These are phyloP conservation scores for Lepiota brunneoincarnata DNA, from an alignment of 768 basidiomycete genomes.

Conservation along the genomic window DNA sequence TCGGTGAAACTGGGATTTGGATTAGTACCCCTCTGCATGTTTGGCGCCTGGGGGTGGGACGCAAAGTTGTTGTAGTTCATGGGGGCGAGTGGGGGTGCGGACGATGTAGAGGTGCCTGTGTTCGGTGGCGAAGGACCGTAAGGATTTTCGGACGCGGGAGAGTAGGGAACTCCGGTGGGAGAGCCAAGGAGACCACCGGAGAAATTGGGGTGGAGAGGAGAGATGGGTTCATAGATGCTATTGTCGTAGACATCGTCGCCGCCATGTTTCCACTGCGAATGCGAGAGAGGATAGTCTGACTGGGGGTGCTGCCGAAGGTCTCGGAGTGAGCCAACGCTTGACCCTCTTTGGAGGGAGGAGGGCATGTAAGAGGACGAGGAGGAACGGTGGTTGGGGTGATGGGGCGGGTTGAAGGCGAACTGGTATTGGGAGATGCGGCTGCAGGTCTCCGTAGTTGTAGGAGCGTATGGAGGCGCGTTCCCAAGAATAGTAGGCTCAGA, in stretches of 20 bases:
- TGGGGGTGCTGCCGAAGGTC: conserved; percentile 40
- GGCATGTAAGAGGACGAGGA: conserved; percentile 36
- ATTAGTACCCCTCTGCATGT: conserved; percentile 27
- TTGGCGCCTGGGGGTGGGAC: conserved; percentile 26
- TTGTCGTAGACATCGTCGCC: conserved; percentile 29
- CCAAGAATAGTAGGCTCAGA: conserved; percentile 58
- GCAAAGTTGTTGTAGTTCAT: conserved; percentile 20
- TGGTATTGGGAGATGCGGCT: conserved; percentile 30
- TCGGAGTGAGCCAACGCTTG: conserved; percentile 42
- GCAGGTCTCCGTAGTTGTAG: conserved; percentile 28
- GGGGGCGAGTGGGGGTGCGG: conserved; percentile 36
- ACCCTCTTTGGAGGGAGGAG: conserved; percentile 44
- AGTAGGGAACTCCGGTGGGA: conserved; percentile 40
- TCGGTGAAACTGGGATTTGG: conserved; percentile 29
- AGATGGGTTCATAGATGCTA: conserved; percentile 45
- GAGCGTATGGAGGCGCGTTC: conserved; percentile 36
- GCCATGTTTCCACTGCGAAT: conserved; percentile 38
- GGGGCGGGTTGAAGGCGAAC: conserved; percentile 35
- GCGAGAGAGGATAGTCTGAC: conserved; percentile 30
- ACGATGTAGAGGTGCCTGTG: conserved; percentile 55
- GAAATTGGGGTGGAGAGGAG: conserved; percentile 54
- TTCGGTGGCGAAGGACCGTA: conserved; percentile 64
- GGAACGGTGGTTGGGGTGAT: conserved; percentile 28
- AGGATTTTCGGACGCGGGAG: conserved; percentile 43
- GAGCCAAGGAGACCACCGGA: conserved; percentile 36